These are phyloP conservation scores for Fraxinus cuspidata DNA, from an alignment of 257 asterid genomes.

Conservation along the genomic window DNA sequence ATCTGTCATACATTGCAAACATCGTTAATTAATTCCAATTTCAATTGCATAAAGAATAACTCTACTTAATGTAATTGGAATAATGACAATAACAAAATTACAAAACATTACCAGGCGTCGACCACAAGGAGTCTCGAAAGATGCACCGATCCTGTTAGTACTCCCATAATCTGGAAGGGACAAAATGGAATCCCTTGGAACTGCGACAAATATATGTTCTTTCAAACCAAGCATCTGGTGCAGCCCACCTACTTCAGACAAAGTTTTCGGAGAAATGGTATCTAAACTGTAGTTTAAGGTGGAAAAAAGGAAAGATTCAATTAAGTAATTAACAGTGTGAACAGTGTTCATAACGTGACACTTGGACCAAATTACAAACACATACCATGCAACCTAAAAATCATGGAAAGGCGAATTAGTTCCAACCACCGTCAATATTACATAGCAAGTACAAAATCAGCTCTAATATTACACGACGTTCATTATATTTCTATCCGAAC, in stretches of 20 bases:
- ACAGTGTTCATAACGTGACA: background rate
- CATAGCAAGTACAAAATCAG: background rate
- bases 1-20: slow-evolving; percentile 41
- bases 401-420: background rate
- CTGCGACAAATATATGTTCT: slow-evolving; percentile 62
- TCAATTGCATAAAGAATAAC: background rate
- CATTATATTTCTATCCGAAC: background rate
- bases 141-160: slow-evolving; percentile 73
- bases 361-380: slow-evolving; percentile 32
- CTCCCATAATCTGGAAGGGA: slow-evolving; percentile 71
- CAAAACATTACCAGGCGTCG: slow-evolving; percentile 61
- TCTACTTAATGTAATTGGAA: background rate
- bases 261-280: slow-evolving; percentile 60
- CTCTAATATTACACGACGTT: background rate
- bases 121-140: slow-evolving; percentile 87
- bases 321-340: background rate
- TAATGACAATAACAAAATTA: background rate
- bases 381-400: slow-evolving; percentile 8
- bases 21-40: background rate
- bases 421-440: background rate
- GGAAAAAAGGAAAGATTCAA: background rate
- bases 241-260: slow-evolving; percentile 77
- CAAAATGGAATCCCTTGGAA: slow-evolving; percentile 72
- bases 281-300: slow-evolving; percentile 51
- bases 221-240: slow-evolving; percentile 66